Conservation (phyloP, 495 filamentous ascomycete genomes). For the Podospora tetraspora region DNA sequence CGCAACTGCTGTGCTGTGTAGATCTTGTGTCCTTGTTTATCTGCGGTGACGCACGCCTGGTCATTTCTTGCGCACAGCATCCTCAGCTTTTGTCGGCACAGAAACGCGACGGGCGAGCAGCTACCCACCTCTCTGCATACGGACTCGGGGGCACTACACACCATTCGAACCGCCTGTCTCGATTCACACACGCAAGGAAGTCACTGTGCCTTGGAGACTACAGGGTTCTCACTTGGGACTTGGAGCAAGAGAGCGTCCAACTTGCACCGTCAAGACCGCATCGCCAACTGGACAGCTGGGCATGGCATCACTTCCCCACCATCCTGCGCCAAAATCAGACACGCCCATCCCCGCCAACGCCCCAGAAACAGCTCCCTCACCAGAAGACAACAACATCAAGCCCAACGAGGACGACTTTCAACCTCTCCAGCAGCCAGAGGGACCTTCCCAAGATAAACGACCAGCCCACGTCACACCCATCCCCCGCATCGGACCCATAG, state of each 20-base stretch:
- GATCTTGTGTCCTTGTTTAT: not conserved
- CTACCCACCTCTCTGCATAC: not conserved
- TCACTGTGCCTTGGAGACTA: not conserved
- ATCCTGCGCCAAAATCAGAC: not conserved
- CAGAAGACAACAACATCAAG: constrained; percentile 1
- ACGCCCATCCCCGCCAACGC: not conserved
- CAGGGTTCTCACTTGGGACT: not conserved
- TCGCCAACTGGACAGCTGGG: not conserved
- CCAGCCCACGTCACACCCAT: constrained; percentile 33
- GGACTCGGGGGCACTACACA: not conserved
- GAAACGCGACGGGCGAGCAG: not conserved
- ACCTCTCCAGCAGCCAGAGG: constrained; percentile 4
- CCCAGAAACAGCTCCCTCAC: not conserved
- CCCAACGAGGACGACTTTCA: constrained; percentile 3
- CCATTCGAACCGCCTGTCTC: not conserved
- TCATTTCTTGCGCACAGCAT: not conserved
- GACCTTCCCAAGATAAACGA: constrained; percentile 13
- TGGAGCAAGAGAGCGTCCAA: not conserved
- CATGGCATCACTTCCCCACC: not conserved
- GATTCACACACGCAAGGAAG: not conserved
- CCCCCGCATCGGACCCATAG: constrained; percentile 26
- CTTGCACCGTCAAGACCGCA: not conserved
- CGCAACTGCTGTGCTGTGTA: not conserved
- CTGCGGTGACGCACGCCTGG: not conserved
- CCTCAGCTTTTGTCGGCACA: not conserved